Percentiles rank a stretch among this genome's conserved stretches.
Evolutionary conservation across 805 yeast genomes (phyloP).

Genomic region (Schwanniomyces pseudopolymorphus): DNA sequence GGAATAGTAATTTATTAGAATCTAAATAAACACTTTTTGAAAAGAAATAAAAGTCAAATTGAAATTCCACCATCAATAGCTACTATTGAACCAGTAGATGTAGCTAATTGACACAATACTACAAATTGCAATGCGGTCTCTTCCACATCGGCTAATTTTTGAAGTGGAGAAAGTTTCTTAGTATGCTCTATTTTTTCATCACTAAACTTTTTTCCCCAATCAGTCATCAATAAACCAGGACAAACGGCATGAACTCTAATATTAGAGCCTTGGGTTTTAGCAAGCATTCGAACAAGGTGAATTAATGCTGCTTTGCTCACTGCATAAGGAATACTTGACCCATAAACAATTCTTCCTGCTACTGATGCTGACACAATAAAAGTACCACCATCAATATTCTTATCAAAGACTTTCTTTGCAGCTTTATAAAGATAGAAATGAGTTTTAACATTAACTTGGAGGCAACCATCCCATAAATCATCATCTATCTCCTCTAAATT

Average conservation of each 20-base stretch:
- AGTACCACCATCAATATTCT: constrained; percentile 38
- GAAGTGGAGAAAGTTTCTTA: constrained; percentile 15
- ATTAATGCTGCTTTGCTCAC: constrained; percentile 38
- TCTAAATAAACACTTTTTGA: background rate
- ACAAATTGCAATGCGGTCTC: constrained; percentile 23
- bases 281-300: constrained; percentile 35
- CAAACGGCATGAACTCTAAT: constrained; percentile 40
- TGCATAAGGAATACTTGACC: constrained; percentile 28
- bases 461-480: constrained; percentile 6
- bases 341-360: constrained; percentile 25
- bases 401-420: constrained; percentile 15
- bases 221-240: constrained; percentile 32
- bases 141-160: constrained; percentile 19
- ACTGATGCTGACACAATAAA: constrained; percentile 30
- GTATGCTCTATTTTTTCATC: constrained; percentile 12
- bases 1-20: background rate
- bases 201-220: constrained; percentile 24
- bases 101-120: constrained; percentile 15
- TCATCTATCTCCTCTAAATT: constrained; percentile 9
- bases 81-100: constrained; percentile 23
- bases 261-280: constrained; percentile 33
- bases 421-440: constrained; percentile 11
- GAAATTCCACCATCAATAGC: constrained; percentile 24
- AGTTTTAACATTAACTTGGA: constrained; percentile 10
- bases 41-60: background rate